Evolutionary conservation across 768 basidiomycete genomes (phyloP), one percentile per base, ranked within the genome.

Genomic region (Tephrocybe sp.): DNA sequence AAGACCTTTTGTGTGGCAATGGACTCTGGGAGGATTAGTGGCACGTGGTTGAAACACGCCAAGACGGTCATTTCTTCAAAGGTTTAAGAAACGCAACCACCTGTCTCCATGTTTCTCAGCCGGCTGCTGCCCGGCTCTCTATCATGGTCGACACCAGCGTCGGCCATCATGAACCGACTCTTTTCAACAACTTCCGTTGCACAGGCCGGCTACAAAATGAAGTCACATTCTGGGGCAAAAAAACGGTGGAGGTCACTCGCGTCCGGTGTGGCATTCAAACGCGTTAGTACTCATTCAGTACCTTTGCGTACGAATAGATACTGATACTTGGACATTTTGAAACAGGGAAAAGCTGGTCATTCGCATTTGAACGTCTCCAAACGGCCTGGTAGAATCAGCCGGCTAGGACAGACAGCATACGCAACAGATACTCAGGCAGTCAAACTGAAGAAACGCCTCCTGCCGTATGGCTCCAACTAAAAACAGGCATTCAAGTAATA

Each of bases 171-270:
- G 27, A 46, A 61, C 11, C 76, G 78, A 19, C 57, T 71, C 12
- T 88, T 91, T 65, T 86, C 88, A 30, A 79, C 82, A 12, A 80
- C 82, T 4, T 65, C 78, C 6, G 54, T 75, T 1, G 63, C 66
- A 23, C 74, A 77, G 46, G 86, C 82, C 47, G 73, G 72, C n/a
- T 88, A 88, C 45, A 91, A 91, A 69, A 69, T 91, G 58, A 91
- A 91, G 66, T 79, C 84, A 1, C 88, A 91, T 63, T 84, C 81
- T 3, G 88, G 88, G 9, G 78, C 88, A 19, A 90, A 90, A 70
- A 91, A 91, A 67, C 73, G 88, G 53, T 91, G 86, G 86, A 72
- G 79, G 49, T 83, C 84, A 3, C 65, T 89, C 38, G 78, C 79
- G n/a, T 82, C 79, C 21, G 79, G 82, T 15, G 72, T 64, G 38